phyloP scores from a whole-genome alignment of 495 filamentous ascomycete species.

The Aspergillus steynii region DNA sequence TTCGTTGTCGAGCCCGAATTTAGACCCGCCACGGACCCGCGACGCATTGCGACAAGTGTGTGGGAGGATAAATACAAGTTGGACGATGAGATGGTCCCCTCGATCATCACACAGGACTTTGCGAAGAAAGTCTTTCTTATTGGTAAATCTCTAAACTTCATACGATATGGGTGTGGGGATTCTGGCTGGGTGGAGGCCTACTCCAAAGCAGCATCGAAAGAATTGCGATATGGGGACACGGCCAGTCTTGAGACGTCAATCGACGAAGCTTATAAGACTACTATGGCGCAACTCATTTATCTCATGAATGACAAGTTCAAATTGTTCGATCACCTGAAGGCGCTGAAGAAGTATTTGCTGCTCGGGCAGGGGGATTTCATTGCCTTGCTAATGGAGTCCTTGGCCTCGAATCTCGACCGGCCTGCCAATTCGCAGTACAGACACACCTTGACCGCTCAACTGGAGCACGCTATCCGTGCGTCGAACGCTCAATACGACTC shows the following conservation, averaged over 20 bases:
- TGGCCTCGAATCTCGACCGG: conserved; percentile 87
- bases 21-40: conserved; percentile 48
- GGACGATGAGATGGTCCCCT: conserved; percentile 81
- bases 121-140: conserved; percentile 95
- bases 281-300: conserved; percentile 91
- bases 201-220: conserved; percentile 90
- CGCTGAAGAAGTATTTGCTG: conserved; percentile 91
- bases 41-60: conserved; percentile 78
- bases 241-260: conserved; percentile 88
- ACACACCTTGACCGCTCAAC: conserved; percentile 92
- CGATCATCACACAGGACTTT: conserved; percentile 88
- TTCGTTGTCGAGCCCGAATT: conserved; percentile 80
- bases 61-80: conserved; percentile 98
- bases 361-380: conserved; percentile 98
- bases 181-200: conserved; percentile 95
- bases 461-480: conserved; percentile 95
- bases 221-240: conserved; percentile 91
- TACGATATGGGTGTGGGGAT: conserved; percentile 90
- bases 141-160: conserved; percentile 97
- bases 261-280: conserved; percentile 95
- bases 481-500: conserved; percentile 97
- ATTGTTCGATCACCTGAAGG: conserved; percentile 86
- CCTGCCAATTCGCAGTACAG: conserved; percentile 94
- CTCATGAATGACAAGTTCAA: conserved; percentile 94
- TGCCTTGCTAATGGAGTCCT: conserved; percentile 92